Evolutionary conservation across 2,329 filamentous ascomycete species (phyloP).

Genomic region (Ceratocystis variospora): DNA sequence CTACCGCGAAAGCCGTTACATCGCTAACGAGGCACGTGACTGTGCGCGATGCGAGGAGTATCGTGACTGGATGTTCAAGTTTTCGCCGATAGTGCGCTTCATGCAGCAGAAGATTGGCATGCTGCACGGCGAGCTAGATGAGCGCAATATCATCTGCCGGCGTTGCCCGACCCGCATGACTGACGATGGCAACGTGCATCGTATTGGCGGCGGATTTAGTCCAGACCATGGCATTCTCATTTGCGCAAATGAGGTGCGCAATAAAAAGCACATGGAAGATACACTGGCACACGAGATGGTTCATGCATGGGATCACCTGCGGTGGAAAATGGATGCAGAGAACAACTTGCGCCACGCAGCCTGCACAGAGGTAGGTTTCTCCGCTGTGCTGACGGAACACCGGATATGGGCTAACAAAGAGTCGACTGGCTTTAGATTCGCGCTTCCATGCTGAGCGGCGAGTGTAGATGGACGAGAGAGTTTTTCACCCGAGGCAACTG

Average conservation of each 20-base stretch:
- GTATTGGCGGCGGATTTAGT: slow-evolving; percentile 67
- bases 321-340: slow-evolving; percentile 78
- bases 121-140: slow-evolving; percentile 63
- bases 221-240: slow-evolving; percentile 76
- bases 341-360: slow-evolving; percentile 75
- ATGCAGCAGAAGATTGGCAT: slow-evolving; percentile 66
- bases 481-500: slow-evolving; percentile 75
- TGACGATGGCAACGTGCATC: slow-evolving; percentile 46
- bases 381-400: neutral
- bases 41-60: slow-evolving; percentile 68
- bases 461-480: slow-evolving; percentile 82
- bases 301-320: slow-evolving; percentile 83
- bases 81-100: slow-evolving; percentile 79
- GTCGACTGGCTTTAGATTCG: slow-evolving; percentile 50
- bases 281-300: slow-evolving; percentile 96
- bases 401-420: slow-evolving; percentile 18
- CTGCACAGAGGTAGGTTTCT: slow-evolving; percentile 63
- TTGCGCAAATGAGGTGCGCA: slow-evolving; percentile 80
- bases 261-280: slow-evolving; percentile 74
- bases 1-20: slow-evolving; percentile 67
- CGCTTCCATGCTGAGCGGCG: slow-evolving; percentile 80
- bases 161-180: slow-evolving; percentile 53
- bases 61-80: slow-evolving; percentile 69
- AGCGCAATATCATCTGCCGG: slow-evolving; percentile 64
- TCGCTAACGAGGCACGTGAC: slow-evolving; percentile 61